Conservation (phyloP, 805 yeast species). For the Lipomyces starkeyi region DNA sequence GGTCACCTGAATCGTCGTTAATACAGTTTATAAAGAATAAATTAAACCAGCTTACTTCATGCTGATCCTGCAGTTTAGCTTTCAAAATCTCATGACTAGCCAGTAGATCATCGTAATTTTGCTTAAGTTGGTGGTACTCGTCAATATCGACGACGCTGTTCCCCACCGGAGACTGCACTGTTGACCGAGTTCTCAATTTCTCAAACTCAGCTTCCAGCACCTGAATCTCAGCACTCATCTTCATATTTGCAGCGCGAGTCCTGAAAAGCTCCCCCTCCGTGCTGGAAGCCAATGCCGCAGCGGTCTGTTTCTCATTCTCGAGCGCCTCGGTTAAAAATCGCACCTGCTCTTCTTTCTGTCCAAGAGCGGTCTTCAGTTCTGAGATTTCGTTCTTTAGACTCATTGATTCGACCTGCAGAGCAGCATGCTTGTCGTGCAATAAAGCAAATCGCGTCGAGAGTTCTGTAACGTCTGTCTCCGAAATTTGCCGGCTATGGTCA, state of each 20-base stretch:
- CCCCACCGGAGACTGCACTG: not conserved
- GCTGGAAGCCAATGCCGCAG: not conserved
- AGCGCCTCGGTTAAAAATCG: constrained; percentile 52
- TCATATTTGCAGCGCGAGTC: constrained; percentile 30
- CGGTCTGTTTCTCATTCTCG: constrained; percentile 48
- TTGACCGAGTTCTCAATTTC: constrained; percentile 40
- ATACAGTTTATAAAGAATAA: too few species aligned
- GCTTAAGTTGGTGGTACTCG: not conserved
- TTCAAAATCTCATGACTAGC: constrained; percentile 39
- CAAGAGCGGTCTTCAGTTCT: constrained; percentile 22
- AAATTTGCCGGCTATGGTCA: not conserved
- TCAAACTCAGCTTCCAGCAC: constrained; percentile 51
- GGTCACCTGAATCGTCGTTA: constrained; percentile 38
- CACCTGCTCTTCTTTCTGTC: constrained; percentile 52
- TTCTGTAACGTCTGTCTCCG: not conserved
- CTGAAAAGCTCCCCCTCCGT: constrained; percentile 29
- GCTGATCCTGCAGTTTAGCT: constrained; percentile 36
- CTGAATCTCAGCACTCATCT: constrained; percentile 24
- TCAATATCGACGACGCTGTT: not conserved
- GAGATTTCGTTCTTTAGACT: constrained; percentile 10
- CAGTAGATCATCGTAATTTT: constrained; percentile 37
- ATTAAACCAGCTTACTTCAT: constrained; percentile 12
- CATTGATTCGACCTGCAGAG: constrained; percentile 6
- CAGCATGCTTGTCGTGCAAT: constrained; percentile 13
- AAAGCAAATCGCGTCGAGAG: not conserved